Evolutionary conservation across 1,139 yeast species (phyloP).

Genomic region (Hemisphaericaspora xylofermentans): DNA sequence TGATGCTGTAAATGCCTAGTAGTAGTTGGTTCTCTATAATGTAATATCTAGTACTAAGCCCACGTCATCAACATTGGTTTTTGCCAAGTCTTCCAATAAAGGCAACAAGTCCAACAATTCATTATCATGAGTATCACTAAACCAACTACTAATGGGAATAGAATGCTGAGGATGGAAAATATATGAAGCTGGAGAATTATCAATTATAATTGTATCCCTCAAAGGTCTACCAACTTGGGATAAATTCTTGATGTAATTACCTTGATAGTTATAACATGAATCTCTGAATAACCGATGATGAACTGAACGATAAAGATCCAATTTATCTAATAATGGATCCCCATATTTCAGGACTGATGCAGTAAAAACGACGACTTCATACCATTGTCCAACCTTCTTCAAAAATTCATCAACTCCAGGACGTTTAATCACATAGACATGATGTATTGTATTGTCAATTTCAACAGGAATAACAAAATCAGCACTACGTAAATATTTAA

Average conservation of each 20-base stretch:
- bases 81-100: constrained; percentile 79
- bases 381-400: constrained; percentile 77
- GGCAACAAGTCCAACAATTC: constrained; percentile 91
- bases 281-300: constrained; percentile 95
- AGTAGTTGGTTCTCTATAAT: constrained; percentile 13
- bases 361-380: constrained; percentile 94
- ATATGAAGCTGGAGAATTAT: constrained; percentile 96
- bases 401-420: constrained; percentile 98
- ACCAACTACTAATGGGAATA: constrained; percentile 98
- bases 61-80: constrained; percentile 72
- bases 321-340: constrained; percentile 86
- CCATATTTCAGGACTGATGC: constrained; percentile 96
- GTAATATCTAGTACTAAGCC: constrained; percentile 80
- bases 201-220: constrained; percentile 81
- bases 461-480: constrained; percentile 88
- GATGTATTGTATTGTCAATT: constrained; percentile 87
- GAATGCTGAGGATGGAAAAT: constrained; percentile 98
- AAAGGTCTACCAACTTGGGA: constrained; percentile 93
- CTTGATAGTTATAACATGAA: constrained; percentile 62
- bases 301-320: constrained; percentile 69
- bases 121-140: constrained; percentile 95
- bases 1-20: background rate
- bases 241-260: constrained; percentile 89
- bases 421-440: constrained; percentile 92
- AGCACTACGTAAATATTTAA: constrained; percentile 86